Conservation (phyloP, 78 protist genomes). For the Dictyostelium brefeldianum region DNA sequence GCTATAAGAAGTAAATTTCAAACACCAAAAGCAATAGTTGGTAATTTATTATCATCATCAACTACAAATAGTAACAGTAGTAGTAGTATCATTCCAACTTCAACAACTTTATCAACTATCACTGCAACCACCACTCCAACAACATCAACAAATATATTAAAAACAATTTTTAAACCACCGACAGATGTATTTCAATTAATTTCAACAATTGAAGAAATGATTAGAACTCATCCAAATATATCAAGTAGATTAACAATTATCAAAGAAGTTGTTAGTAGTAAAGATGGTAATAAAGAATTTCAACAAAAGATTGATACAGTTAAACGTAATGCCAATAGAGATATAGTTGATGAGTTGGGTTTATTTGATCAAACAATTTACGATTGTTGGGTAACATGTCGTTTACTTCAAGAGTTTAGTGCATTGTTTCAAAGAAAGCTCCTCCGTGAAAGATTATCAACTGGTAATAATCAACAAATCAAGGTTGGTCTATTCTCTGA, state of each 20-base stretch:
- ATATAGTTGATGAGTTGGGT: not conserved
- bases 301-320: not conserved
- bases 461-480: not conserved
- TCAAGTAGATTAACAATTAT: not conserved
- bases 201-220: not conserved
- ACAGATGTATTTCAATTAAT: not conserved
- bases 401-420: conserved; percentile 9
- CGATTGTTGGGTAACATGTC: not conserved
- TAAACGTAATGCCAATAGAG: not conserved
- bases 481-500: not conserved
- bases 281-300: not conserved
- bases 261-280: not conserved
- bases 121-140: not conserved
- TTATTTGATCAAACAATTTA: not conserved
- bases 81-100: too few species aligned
- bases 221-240: not conserved
- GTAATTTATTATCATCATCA: too few species aligned
- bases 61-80: too few species aligned
- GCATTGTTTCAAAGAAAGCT: not conserved
- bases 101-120: not conserved
- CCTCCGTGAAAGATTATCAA: not conserved
- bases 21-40: not conserved
- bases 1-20: not conserved
- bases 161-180: not conserved
- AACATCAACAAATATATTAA: not conserved